Percentiles rank a stretch among this genome's conserved stretches.
phyloP scores from a whole-genome alignment of 176 grass and related monocot species.

The Eremochloa ophiuroides region DNA sequence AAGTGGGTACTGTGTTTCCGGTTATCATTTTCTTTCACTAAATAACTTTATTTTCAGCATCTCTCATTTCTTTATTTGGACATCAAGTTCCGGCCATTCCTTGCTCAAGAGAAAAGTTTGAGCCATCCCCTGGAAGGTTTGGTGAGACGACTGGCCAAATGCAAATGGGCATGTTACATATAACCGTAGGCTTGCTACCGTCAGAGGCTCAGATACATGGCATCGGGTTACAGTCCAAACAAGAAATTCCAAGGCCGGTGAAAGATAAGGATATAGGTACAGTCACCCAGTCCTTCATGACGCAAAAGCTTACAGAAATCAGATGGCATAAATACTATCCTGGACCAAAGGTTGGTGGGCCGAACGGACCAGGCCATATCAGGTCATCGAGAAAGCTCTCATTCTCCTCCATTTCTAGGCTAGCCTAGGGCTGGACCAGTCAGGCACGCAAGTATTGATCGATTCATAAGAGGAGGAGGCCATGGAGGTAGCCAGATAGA shows the following conservation, averaged over 20 bases:
- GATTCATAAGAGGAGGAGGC: slow-evolving; percentile 18
- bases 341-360: slow-evolving; percentile 35
- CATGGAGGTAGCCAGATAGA: background rate
- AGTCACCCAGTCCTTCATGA: slow-evolving; percentile 20
- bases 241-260: slow-evolving; percentile 41
- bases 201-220: slow-evolving; percentile 26
- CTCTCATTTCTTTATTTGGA: background rate
- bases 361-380: slow-evolving; percentile 31
- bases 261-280: slow-evolving; percentile 34
- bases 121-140: slow-evolving; percentile 30
- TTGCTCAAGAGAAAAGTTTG: slow-evolving; percentile 12
- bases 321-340: slow-evolving; percentile 42
- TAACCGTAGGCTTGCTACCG: slow-evolving; percentile 23
- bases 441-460: background rate
- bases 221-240: slow-evolving; percentile 8
- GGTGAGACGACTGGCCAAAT: slow-evolving; percentile 24
- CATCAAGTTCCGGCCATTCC: slow-evolving; percentile 41
- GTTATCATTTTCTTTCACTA: too few species aligned
- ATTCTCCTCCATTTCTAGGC: slow-evolving; percentile 27
- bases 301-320: slow-evolving; percentile 42
- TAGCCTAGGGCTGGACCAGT: slow-evolving; percentile 36
- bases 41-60: too few species aligned
- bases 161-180: slow-evolving; percentile 13
- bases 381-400: slow-evolving; percentile 19
- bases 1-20: too few species aligned